Evolutionary conservation across 768 basidiomycete species (phyloP).

Genomic region (Boletus edulis): DNA sequence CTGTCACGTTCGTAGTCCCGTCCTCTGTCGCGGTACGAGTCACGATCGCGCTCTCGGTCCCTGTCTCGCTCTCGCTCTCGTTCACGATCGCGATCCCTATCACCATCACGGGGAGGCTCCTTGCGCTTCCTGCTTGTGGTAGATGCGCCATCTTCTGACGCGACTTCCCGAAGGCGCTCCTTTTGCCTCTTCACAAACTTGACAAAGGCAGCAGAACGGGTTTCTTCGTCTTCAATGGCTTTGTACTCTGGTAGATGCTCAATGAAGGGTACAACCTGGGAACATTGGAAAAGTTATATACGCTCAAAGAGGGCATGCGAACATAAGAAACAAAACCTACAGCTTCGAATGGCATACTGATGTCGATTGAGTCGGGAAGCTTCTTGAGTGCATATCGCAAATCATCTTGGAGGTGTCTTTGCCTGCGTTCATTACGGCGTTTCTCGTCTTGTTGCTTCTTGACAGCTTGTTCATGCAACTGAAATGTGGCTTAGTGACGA

Average conservation of each 20-base stretch:
- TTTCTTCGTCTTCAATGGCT: constrained; percentile 86
- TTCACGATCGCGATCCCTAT: constrained; percentile 43
- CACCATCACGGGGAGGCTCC: constrained; percentile 57
- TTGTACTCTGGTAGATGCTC: constrained; percentile 83
- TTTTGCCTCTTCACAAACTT: constrained; percentile 93
- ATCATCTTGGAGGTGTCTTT: constrained; percentile 90
- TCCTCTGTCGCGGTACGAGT: constrained; percentile 29
- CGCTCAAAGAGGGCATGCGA: background rate
- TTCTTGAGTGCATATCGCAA: constrained; percentile 94
- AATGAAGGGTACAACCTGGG: constrained; percentile 70
- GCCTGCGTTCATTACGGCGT: constrained; percentile 77
- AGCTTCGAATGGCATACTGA: constrained; percentile 75
- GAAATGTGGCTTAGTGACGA: constrained; percentile 4
- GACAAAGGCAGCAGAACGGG: constrained; percentile 72
- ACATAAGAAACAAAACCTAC: constrained; percentile 42
- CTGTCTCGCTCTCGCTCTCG: constrained; percentile 35
- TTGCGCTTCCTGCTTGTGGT: constrained; percentile 79
- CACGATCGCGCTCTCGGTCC: constrained; percentile 26
- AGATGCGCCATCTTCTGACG: constrained; percentile 80
- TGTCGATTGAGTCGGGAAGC: constrained; percentile 75
- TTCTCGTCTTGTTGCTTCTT: constrained; percentile 85
- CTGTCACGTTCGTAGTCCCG: constrained; percentile 39
- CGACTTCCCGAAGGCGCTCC: constrained; percentile 75
- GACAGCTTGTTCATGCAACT: constrained; percentile 72
- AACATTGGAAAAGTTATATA: background rate